Conservation (phyloP, 1,284 basidiomycete genomes). For the Cutaneotrichosporon sp. region DNA sequence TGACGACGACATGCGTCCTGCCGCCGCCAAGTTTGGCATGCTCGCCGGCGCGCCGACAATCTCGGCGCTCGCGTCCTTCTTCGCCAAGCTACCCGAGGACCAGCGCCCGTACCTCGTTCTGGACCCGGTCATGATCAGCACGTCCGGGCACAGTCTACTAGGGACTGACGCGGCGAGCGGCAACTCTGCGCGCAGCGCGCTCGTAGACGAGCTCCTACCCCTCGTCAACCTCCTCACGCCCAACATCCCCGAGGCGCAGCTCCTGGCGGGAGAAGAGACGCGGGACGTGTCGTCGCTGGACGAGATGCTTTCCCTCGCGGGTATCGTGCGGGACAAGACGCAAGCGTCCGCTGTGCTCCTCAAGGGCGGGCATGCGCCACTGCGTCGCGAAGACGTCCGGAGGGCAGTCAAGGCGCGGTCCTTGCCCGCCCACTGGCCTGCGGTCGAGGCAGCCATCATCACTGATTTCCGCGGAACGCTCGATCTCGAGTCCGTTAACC, state of each 20-base stretch:
- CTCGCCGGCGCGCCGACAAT: conserved; percentile 52
- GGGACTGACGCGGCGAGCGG: conserved; percentile 54
- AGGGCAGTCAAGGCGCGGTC: neutral
- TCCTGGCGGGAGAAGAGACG: conserved; percentile 1
- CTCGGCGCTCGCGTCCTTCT: conserved; percentile 38
- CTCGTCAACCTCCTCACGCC: conserved; percentile 74
- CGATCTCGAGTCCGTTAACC: conserved; percentile 1
- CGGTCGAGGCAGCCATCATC: conserved; percentile 23
- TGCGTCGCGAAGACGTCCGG: conserved; percentile 52
- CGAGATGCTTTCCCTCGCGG: conserved; percentile 63
- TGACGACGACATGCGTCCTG: conserved; percentile 65
- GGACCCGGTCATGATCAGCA: conserved; percentile 90
- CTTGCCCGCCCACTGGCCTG: conserved; percentile 13
- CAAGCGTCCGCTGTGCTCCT: conserved; percentile 61
- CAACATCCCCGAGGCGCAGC: conserved; percentile 75
- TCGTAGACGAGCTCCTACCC: conserved; percentile 63
- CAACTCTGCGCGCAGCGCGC: conserved; percentile 1
- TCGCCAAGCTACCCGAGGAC: conserved; percentile 20
- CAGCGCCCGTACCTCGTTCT: conserved; percentile 59
- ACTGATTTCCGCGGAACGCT: conserved; percentile 14
- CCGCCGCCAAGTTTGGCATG: conserved; percentile 89
- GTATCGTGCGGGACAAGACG: conserved; percentile 54
- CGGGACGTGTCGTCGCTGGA: conserved; percentile 53
- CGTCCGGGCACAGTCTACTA: conserved; percentile 78
- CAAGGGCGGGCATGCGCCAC: conserved; percentile 77